Conservation (phyloP, 805 yeast genomes). For the Ogataea methylovora region DNA sequence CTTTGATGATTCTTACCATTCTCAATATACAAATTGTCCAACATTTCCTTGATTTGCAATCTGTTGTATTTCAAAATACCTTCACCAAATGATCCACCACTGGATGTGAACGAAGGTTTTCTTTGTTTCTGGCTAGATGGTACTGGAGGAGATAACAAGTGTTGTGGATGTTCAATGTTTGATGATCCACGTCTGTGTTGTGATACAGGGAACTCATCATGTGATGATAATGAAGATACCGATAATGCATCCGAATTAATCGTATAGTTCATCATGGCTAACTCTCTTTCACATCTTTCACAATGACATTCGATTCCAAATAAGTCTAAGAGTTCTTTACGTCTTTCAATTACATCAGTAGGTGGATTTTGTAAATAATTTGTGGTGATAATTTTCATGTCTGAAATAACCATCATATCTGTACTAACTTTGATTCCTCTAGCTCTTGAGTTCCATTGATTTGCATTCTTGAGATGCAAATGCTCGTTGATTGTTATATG, state of each 20-base stretch:
- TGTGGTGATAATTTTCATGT: not conserved
- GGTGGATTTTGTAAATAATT: constrained; percentile 1
- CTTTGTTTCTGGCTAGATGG: constrained; percentile 2
- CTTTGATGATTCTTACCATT: not conserved
- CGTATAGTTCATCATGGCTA: not conserved
- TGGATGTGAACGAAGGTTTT: constrained; percentile 25
- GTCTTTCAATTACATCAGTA: constrained; percentile 1
- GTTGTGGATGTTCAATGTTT: not conserved
- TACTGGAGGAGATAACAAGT: not conserved
- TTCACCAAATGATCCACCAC: constrained; percentile 28
- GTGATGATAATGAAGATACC: not conserved
- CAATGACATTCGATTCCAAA: constrained; percentile 1
- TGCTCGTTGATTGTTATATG: not conserved
- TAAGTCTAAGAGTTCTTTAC: not conserved
- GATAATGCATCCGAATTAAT: not conserved
- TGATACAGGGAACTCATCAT: not conserved
- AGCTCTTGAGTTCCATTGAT: constrained; percentile 1
- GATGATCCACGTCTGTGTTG: not conserved
- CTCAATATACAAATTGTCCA: constrained; percentile 15
- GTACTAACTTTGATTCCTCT: not conserved
- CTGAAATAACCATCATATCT: not conserved
- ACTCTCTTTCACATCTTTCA: constrained; percentile 1
- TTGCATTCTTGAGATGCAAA: not conserved
- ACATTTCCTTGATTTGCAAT: constrained; percentile 25
- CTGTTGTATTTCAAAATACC: constrained; percentile 27